These are phyloP conservation scores for Orbilia ellipsospora DNA, from an alignment of 2,329 filamentous ascomycete genomes.

Conservation along the genomic window DNA sequence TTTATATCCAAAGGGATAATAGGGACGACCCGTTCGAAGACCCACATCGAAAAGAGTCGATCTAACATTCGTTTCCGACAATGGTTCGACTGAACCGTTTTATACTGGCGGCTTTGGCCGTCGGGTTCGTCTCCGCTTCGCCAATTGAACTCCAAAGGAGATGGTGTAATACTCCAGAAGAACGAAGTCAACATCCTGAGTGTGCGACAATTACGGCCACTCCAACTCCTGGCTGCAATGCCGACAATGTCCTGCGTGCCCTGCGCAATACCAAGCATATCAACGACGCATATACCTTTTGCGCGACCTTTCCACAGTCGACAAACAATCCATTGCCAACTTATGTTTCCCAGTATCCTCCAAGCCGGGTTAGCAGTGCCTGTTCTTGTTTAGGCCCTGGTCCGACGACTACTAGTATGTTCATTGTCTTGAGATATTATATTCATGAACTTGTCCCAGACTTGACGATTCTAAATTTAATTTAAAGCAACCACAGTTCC, in stretches of 20 bases:
- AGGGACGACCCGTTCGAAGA: conserved; percentile 2
- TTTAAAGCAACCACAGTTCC: conserved; percentile 7
- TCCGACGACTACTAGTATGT: conserved; percentile 7
- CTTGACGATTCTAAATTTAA: background rate
- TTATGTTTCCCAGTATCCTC: conserved; percentile 3
- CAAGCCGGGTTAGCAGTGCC: background rate
- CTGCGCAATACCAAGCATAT: conserved; percentile 4
- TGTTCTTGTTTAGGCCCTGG: conserved; percentile 1
- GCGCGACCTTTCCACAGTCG: conserved; percentile 4
- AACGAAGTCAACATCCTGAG: conserved; percentile 36
- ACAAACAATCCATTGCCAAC: background rate
- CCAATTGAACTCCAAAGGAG: conserved; percentile 34
- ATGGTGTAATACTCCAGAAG: conserved; percentile 35
- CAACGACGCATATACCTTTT: background rate
- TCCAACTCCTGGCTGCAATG: conserved; percentile 12
- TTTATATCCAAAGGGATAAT: conserved; percentile 50
- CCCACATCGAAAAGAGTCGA: conserved; percentile 3
- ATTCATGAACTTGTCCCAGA: background rate
- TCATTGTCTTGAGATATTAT: background rate
- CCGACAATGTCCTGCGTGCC: conserved; percentile 16
- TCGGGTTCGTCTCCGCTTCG: conserved; percentile 29
- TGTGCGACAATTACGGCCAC: conserved; percentile 10
- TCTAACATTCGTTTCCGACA: conserved; percentile 37
- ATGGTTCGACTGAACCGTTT: conserved; percentile 50
- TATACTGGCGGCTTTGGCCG: conserved; percentile 32